phyloP scores from a whole-genome alignment of 768 basidiomycete species.

The Trametes cingulata region DNA sequence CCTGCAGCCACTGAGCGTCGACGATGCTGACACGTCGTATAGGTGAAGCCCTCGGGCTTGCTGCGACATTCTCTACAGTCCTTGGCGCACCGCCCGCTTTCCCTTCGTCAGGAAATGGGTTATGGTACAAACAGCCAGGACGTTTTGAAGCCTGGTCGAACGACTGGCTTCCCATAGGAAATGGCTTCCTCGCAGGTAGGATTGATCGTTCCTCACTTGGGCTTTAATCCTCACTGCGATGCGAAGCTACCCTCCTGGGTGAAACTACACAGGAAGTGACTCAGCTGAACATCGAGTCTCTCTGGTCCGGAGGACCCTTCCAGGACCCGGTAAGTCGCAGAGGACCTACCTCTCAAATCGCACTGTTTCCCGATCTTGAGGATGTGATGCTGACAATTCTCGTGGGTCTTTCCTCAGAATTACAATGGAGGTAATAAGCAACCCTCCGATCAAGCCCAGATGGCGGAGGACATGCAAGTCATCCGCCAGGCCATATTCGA shows the following conservation, averaged over 20 bases:
- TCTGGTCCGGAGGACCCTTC: slow-evolving; percentile 78
- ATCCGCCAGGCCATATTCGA: slow-evolving; percentile 60
- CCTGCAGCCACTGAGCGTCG: not conserved
- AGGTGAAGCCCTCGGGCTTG: slow-evolving; percentile 10
- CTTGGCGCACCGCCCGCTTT: slow-evolving; percentile 46
- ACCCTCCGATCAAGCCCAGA: slow-evolving; percentile 42
- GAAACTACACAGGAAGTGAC: slow-evolving; percentile 59
- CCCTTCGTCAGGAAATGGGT: slow-evolving; percentile 69
- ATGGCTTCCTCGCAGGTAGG: slow-evolving; percentile 68
- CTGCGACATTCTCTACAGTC: slow-evolving; percentile 1
- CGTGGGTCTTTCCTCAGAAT: slow-evolving; percentile 34
- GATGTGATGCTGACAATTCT: not conserved
- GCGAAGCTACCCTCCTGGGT: slow-evolving; percentile 63
- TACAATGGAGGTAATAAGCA: slow-evolving; percentile 75
- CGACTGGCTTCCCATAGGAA: slow-evolving; percentile 70
- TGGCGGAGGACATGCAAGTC: slow-evolving; percentile 50
- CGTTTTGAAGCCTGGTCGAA: slow-evolving; percentile 48
- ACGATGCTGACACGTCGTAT: slow-evolving; percentile 13
- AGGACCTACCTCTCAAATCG: no score
- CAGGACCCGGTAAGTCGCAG: slow-evolving; percentile 51
- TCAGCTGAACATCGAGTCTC: slow-evolving; percentile 73
- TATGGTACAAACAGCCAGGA: slow-evolving; percentile 65
- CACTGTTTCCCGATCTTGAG: no score
- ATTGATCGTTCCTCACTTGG: not conserved
- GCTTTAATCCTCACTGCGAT: not conserved